These are phyloP conservation scores for Gastroboletus turbinatus DNA, from an alignment of 1,284 basidiomycete species.

Conservation along the genomic window DNA sequence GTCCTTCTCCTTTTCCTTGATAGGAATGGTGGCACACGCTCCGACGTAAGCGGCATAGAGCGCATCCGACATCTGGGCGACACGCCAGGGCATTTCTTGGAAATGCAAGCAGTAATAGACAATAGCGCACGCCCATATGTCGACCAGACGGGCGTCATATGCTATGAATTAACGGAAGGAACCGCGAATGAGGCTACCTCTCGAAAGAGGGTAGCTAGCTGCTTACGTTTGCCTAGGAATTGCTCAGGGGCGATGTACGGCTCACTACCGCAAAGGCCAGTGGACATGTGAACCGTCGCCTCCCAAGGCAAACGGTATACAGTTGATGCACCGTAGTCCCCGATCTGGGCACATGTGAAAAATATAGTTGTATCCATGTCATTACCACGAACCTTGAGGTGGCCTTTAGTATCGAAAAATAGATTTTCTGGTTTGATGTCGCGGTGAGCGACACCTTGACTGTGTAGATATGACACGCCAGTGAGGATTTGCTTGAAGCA, in stretches of 20 bases:
- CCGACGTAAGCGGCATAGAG: constrained; percentile 83
- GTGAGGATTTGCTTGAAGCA: constrained; percentile 96
- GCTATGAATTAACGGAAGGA: constrained; percentile 50
- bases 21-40: constrained; percentile 49
- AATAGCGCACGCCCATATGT: constrained; percentile 96
- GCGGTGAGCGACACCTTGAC: constrained; percentile 95
- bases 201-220: constrained; percentile 26
- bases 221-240: constrained; percentile 93
- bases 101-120: constrained; percentile 99
- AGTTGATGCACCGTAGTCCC: constrained; percentile 97
- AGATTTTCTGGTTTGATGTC: constrained; percentile 99
- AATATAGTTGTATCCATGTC: background rate
- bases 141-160: constrained; percentile 95
- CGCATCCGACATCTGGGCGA: constrained; percentile 82
- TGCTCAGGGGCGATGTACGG: constrained; percentile 99
- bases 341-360: constrained; percentile 61
- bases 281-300: constrained; percentile 93
- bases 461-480: constrained; percentile 89
- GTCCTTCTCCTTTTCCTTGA: constrained; percentile 35
- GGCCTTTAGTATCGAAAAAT: constrained; percentile 89
- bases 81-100: constrained; percentile 96
- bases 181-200: constrained; percentile 27
- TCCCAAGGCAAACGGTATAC: constrained; percentile 99
- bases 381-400: constrained; percentile 75
- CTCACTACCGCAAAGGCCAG: constrained; percentile 95